Conservation (phyloP, 129 eudicot genomes). For the Flaveria bidentis region DNA sequence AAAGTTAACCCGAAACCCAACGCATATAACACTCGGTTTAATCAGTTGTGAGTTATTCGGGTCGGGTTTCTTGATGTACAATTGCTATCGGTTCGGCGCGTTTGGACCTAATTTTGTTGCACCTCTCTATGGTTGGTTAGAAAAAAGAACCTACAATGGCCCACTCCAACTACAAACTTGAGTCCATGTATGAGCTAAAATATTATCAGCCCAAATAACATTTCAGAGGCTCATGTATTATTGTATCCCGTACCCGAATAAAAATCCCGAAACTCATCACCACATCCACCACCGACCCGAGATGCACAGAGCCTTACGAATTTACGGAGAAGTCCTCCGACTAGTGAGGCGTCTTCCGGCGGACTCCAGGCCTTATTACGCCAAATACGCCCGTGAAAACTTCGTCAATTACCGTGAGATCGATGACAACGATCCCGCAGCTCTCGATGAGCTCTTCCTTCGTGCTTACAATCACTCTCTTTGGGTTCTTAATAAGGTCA, state of each 20-base stretch:
- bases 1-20: too few relatives aligned
- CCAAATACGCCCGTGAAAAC: conserved; percentile 91
- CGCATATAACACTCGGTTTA: too few relatives aligned
- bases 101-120: too few relatives aligned
- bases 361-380: conserved; percentile 77
- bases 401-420: conserved; percentile 84
- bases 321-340: conserved; percentile 86
- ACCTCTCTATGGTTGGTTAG: too few relatives aligned
- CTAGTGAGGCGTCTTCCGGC: conserved; percentile 79
- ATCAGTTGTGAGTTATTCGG: too few relatives aligned
- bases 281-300: conserved; percentile 19
- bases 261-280: conserved; percentile 21
- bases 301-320: conserved; percentile 68
- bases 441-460: conserved; percentile 63
- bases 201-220: neutral
- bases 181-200: neutral
- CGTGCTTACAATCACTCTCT: conserved; percentile 81
- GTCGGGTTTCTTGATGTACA: too few relatives aligned
- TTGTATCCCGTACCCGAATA: conserved; percentile 31
- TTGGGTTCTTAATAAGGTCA: conserved; percentile 91
- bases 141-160: too few relatives aligned
- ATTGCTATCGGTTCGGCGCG: too few relatives aligned
- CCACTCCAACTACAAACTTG: too few relatives aligned
- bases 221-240: neutral
- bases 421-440: conserved; percentile 52